A percentile compares a stretch with the other conserved stretches of the same genome.
These are phyloP conservation scores for Candida ortonii DNA, from an alignment of 805 yeast species.

Conservation along the genomic window DNA sequence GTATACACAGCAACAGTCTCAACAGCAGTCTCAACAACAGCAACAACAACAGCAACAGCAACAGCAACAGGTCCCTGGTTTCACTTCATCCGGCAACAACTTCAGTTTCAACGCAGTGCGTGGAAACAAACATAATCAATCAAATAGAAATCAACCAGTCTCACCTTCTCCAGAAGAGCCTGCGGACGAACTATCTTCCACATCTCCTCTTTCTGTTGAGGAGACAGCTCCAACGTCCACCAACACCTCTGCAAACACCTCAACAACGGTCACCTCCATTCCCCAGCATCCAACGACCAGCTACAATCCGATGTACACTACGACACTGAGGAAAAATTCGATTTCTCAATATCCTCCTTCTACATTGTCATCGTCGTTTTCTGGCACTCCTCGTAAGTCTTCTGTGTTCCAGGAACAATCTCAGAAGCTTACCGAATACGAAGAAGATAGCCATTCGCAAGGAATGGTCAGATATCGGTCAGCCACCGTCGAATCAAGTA, in stretches of 20 bases:
- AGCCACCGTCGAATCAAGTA: conserved; percentile 9
- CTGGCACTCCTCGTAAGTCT: conserved; percentile 15
- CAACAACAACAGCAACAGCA: conserved; percentile 2
- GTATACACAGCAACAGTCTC: conserved; percentile 14
- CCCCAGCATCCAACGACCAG: conserved; percentile 3
- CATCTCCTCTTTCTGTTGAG: conserved; percentile 18
- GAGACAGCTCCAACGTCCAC: conserved; percentile 19
- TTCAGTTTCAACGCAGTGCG: conserved; percentile 1
- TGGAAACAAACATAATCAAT: neutral
- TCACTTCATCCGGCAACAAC: conserved; percentile 1
- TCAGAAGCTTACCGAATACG: conserved; percentile 6
- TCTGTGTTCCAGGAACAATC: conserved; percentile 9
- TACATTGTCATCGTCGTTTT: conserved; percentile 16
- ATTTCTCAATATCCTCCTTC: conserved; percentile 47
- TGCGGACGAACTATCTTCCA: conserved; percentile 10
- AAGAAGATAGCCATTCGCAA: neutral
- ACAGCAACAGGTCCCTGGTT: neutral
- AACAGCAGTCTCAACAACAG: conserved; percentile 8
- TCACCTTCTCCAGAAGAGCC: conserved; percentile 18
- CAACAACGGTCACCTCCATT: conserved; percentile 7
- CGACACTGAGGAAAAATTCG: conserved; percentile 38
- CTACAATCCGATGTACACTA: conserved; percentile 14
- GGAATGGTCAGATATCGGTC: too few species aligned
- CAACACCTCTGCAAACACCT: conserved; percentile 17
- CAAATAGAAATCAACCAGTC: conserved; percentile 4